These are phyloP conservation scores for Irpex lacteus DNA, from an alignment of 1,284 basidiomycete genomes.

Conservation along the genomic window DNA sequence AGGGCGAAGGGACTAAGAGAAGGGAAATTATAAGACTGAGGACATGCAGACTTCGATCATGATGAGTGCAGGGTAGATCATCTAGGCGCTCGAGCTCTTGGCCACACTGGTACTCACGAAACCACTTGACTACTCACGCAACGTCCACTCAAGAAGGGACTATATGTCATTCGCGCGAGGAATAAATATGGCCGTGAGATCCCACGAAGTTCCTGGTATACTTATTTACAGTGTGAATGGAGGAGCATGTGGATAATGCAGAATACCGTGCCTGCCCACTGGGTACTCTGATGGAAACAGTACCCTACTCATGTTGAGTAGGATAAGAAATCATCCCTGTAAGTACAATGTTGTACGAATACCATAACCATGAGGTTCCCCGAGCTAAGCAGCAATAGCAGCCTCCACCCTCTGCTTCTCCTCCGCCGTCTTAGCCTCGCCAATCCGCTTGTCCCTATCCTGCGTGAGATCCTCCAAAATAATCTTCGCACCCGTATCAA, in stretches of 20 bases:
- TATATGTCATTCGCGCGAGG: too few relatives aligned
- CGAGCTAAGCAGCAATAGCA: conserved; percentile 15
- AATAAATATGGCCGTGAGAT: too few relatives aligned
- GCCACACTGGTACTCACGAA: too few relatives aligned
- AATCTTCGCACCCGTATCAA: conserved; percentile 67
- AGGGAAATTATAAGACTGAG: not conserved
- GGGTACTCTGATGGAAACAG: too few relatives aligned
- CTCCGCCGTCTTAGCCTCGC: conserved; percentile 36
- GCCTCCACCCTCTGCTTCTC: conserved; percentile 17
- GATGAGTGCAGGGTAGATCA: not conserved
- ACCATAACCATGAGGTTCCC: not conserved
- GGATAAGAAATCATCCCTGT: too few relatives aligned
- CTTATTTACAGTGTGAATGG: too few relatives aligned
- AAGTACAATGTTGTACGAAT: not conserved
- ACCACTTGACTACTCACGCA: too few relatives aligned
- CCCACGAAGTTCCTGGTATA: too few relatives aligned
- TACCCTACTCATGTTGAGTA: too few relatives aligned
- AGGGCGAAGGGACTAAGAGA: not conserved
- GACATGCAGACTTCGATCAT: not conserved
- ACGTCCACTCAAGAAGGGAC: too few relatives aligned
- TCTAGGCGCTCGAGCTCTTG: not conserved
- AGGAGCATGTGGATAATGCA: too few relatives aligned
- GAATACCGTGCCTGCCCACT: too few relatives aligned
- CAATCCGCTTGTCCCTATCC: conserved; percentile 59
- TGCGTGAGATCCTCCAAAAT: conserved; percentile 79